Percentiles rank a stretch among this genome's conserved stretches.
phyloP scores from a whole-genome alignment of 768 basidiomycete genomes.

The Exsudoporus frostii region DNA sequence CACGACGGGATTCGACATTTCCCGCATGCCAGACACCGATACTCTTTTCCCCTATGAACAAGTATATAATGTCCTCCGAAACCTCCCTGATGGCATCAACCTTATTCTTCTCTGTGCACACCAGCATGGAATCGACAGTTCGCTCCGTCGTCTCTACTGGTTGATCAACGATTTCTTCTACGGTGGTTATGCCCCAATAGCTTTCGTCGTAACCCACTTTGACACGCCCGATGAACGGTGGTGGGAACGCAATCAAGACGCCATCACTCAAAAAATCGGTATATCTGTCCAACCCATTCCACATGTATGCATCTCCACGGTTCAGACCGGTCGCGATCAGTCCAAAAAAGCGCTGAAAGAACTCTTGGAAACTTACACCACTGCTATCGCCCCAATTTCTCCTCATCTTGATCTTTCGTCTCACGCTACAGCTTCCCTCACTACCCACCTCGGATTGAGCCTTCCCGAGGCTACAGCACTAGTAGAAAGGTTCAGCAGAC shows the following conservation, averaged over 20 bases:
- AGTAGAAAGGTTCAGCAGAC: neutral
- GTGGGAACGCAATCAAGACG: neutral
- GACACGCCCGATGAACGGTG: conserved; percentile 30
- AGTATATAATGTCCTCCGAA: neutral
- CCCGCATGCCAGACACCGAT: neutral
- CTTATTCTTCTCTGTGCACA: conserved; percentile 36
- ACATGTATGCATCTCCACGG: no score
- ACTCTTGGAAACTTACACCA: no score
- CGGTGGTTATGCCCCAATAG: conserved; percentile 29
- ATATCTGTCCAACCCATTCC: no score
- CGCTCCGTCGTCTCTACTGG: conserved; percentile 29
- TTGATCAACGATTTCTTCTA: conserved; percentile 37
- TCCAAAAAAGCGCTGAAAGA: no score
- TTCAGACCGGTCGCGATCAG: conserved; percentile 1
- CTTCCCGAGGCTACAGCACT: neutral
- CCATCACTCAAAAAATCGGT: no score
- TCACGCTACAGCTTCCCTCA: no score
- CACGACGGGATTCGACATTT: conserved; percentile 22
- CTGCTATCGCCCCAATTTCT: no score
- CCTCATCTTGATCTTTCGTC: no score
- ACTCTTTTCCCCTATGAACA: conserved; percentile 10
- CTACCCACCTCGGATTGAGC: neutral
- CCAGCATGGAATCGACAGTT: conserved; percentile 28
- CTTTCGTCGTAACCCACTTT: conserved; percentile 35
- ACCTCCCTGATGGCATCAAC: conserved; percentile 27